Base-by-base conservation (phyloP, 2,329 filamentous ascomycete species). In the Arthrinium puccinioides region DNA sequence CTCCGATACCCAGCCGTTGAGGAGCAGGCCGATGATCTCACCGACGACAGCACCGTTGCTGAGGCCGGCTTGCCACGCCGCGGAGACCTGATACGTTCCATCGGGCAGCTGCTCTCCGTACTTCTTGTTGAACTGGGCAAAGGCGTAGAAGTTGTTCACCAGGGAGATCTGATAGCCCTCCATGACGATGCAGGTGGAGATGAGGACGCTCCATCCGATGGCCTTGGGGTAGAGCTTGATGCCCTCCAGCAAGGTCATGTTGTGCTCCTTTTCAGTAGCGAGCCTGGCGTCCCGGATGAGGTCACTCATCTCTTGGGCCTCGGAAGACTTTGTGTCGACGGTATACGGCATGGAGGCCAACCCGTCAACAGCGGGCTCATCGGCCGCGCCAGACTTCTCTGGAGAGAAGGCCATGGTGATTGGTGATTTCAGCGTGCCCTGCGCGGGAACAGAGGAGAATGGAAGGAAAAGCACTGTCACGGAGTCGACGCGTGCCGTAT, bases 181-280 rank as follows among this genome's bases (percentile, higher is more conserved):
- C 88, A 95, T 95, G 51, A 77, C 79, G 53, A 94, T 92, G 56
- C 84, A 89, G 0, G 86, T 90, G n/a, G 84, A 90, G 59, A 95
- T 89, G 41, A 94, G 67, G 35, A 94, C 53, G 50, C 81, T 87
- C 86, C 87, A 95, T 16, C 67, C 73, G 39, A 94, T 81, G 16
- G 88, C 88, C 66, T 94, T 90, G 41, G 87, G 87, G 55, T 95
- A 95, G 19, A 92, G 70, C 54, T 70, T 78, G 58, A 94, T 71
- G 44, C 86, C 87, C 64, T 94, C 78, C 56, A 74, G 54, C 40
- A 94, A 66, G 32, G 73, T 83, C 82, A 87, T 87, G 11, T 66
- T 70, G 48, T 78, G 80, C 59, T 82, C 77, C 57, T 76, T 78
- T 41, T 76, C 69, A 20, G 74, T 67, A 13, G 76, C 76, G 21